phyloP scores from a whole-genome alignment of 208 protist species.

The Acanthamoeba royreba region DNA sequence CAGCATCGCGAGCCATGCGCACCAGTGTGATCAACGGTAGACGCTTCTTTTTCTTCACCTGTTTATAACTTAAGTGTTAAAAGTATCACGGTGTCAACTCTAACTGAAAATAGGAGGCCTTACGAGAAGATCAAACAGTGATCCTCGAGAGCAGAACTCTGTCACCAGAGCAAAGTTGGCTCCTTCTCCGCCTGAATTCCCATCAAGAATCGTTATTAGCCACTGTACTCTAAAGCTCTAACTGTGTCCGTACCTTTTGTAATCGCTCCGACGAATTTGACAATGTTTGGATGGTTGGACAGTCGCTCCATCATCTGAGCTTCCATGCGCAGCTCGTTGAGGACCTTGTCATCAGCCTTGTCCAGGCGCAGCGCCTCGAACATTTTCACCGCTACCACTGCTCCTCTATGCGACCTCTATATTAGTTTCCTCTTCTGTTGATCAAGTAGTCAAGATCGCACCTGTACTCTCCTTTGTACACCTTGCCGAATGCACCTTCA shows the following conservation, averaged over 20 bases:
- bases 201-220: neutral
- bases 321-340: slow-evolving; percentile 8
- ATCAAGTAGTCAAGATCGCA: too few relatives aligned
- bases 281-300: slow-evolving; percentile 48
- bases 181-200: neutral
- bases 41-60: slow-evolving; percentile 39
- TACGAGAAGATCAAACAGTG: slow-evolving; percentile 1
- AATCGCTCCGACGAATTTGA: slow-evolving; percentile 28
- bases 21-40: slow-evolving; percentile 16
- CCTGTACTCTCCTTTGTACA: neutral
- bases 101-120: too few relatives aligned
- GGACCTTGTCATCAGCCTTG: neutral
- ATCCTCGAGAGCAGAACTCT: slow-evolving; percentile 15
- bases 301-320: slow-evolving; percentile 45
- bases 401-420: neutral
- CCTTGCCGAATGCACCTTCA: slow-evolving; percentile 36
- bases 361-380: slow-evolving; percentile 18
- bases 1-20: slow-evolving; percentile 8
- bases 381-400: slow-evolving; percentile 18
- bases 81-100: too few relatives aligned
- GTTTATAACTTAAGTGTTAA: too few relatives aligned
- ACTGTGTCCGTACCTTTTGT: neutral
- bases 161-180: slow-evolving; percentile 7
- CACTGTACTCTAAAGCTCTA: neutral
- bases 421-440: too few relatives aligned